Base-by-base conservation (phyloP, 345 rosid species). In the Eucalyptus marginata region DNA sequence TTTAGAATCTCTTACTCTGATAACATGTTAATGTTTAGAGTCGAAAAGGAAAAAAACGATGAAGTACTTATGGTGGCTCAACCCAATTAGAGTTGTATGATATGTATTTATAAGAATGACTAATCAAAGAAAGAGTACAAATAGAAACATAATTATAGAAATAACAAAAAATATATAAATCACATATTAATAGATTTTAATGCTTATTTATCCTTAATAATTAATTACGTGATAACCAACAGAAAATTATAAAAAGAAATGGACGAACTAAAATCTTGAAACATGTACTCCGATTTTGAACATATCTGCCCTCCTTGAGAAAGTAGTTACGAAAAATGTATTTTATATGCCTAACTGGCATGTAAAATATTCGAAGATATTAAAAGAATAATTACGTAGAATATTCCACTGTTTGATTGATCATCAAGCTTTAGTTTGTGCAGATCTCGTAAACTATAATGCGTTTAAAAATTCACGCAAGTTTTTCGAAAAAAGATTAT, bases 31-130 rank as follows among this genome's bases (percentile, higher is more conserved):
- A 52, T 52, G 0, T 52, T 52, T 20, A 52, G 0, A 52, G 25
- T 52, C 10, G 0, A 52, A 52, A 52, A 52, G 10, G 1, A 52
- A 20, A 52, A 52, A 7, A 3, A 52, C 4, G 0, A 52, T 20
- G 58, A 52, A 52, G 58, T 20, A 20, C 58, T 52, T 20, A 20
- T 52, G 58, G 25, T 52, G 58, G 25, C 58, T 52, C 25, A 52
- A 52, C 25, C 10, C 58, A 20, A 20, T 52, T 52, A 52, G 58
- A 52, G 25, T 52, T 52, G 58, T 18, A 3, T 52, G 58, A 20
- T 52, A 52, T 20, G 2, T 52, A 52, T 52, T 52, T 52, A 52
- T 20, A 52, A 52, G 58, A 52, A 52, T 52, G 58, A 52, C 58
- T 52, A 52, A 20, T 52, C 0, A 52, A 52, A 20, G 58, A 52